A percentile compares a stretch with the other conserved stretches of the same genome.
phyloP scores from a whole-genome alignment of 495 filamentous ascomycete genomes.

The Penicillium chermesinum region DNA sequence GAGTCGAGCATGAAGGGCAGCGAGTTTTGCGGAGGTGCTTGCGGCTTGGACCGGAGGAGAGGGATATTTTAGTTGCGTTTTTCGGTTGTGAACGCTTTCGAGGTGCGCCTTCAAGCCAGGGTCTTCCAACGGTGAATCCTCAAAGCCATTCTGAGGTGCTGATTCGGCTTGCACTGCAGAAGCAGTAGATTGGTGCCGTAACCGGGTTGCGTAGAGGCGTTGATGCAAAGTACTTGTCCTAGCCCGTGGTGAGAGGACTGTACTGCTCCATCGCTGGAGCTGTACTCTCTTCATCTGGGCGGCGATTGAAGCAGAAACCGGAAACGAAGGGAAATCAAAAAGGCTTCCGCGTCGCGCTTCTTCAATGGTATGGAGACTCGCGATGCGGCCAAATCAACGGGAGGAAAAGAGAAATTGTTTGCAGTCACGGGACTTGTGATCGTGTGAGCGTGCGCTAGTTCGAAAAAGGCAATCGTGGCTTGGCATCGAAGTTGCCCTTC shows the following conservation, averaged over 20 bases:
- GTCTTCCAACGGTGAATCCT: conserved; percentile 14
- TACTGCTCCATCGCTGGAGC: conserved; percentile 64
- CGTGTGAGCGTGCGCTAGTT: conserved; percentile 36
- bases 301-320: conserved; percentile 9
- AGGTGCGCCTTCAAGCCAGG: conserved; percentile 14
- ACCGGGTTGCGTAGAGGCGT: conserved; percentile 30
- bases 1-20: conserved; percentile 88
- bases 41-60: conserved; percentile 67
- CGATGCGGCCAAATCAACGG: conserved; percentile 22
- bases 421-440: conserved; percentile 42
- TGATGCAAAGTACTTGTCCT: conserved; percentile 46
- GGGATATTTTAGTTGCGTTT: conserved; percentile 41
- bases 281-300: conserved; percentile 65
- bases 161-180: conserved; percentile 26
- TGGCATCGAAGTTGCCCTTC: conserved; percentile 31
- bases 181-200: conserved; percentile 38
- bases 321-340: conserved; percentile 10
- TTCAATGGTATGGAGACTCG: conserved; percentile 17
- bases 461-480: conserved; percentile 20
- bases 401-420: conserved; percentile 43
- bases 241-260: conserved; percentile 56
- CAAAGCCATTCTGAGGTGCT: conserved; percentile 2
- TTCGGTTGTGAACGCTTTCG: conserved; percentile 15
- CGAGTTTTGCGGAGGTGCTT: conserved; percentile 78
- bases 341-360: conserved; percentile 12